phyloP scores from a whole-genome alignment of 805 yeast species.

The Pichia manshurica region DNA sequence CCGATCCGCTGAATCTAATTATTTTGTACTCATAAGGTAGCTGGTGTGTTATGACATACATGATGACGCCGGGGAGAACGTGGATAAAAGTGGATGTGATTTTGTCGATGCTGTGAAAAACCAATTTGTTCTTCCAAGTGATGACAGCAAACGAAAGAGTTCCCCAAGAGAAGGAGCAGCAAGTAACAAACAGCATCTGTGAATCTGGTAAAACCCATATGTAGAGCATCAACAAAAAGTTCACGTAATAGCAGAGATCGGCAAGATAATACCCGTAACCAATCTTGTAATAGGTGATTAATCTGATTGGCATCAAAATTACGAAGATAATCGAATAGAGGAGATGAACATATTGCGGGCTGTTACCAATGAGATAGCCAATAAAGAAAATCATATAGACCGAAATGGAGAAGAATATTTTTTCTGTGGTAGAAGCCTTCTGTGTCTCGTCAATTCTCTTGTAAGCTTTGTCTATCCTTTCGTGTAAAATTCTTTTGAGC shows the following conservation, averaged over 20 bases:
- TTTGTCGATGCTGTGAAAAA: slow-evolving; percentile 85
- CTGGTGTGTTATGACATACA: slow-evolving; percentile 83
- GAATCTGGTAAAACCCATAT: slow-evolving; percentile 83
- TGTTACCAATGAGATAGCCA: slow-evolving; percentile 73
- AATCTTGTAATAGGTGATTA: slow-evolving; percentile 72
- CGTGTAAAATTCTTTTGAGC: slow-evolving; percentile 20
- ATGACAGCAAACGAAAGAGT: slow-evolving; percentile 89
- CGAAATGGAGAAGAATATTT: slow-evolving; percentile 72
- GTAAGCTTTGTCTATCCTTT: slow-evolving; percentile 35
- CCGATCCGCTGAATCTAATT: slow-evolving; percentile 75
- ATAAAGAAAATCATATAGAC: slow-evolving; percentile 59
- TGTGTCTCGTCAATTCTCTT: slow-evolving; percentile 32
- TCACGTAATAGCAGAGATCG: slow-evolving; percentile 90
- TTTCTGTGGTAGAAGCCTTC: slow-evolving; percentile 56
- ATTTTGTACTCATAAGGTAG: slow-evolving; percentile 44
- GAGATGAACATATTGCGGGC: slow-evolving; percentile 72
- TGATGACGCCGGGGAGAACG: slow-evolving; percentile 79
- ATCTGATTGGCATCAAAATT: slow-evolving; percentile 75
- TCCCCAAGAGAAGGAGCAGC: slow-evolving; percentile 84
- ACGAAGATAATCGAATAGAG: slow-evolving; percentile 59
- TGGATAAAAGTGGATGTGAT: slow-evolving; percentile 90
- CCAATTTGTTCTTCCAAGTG: slow-evolving; percentile 93
- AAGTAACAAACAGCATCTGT: slow-evolving; percentile 65
- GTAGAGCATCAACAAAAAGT: slow-evolving; percentile 58
- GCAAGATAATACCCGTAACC: slow-evolving; percentile 85